A percentile compares a stretch with the other conserved stretches of the same genome.
These are phyloP conservation scores for Asterella californica DNA, from an alignment of 225 moss, liverwort and hornwort genomes.

Conservation along the genomic window DNA sequence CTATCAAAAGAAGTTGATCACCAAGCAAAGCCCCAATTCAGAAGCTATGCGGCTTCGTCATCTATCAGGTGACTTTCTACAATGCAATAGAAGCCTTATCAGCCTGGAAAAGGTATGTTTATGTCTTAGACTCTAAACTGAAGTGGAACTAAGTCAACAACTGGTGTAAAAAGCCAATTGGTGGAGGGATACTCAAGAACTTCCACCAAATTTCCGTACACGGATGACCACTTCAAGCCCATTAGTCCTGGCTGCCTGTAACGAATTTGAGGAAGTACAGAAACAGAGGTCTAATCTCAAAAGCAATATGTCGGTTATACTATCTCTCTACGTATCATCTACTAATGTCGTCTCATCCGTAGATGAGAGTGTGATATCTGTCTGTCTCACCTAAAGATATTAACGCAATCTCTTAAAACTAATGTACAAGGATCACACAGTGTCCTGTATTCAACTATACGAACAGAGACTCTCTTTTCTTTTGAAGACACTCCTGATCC, in stretches of 20 bases:
- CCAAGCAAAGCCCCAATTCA: not conserved
- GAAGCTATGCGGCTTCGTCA: not conserved
- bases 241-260: not conserved
- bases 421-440: not conserved
- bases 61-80: not conserved
- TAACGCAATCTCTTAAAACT: not conserved
- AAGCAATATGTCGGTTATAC: not conserved
- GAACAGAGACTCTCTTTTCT: not conserved
- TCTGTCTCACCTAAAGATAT: not conserved
- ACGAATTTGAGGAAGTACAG: not conserved
- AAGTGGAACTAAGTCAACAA: not conserved
- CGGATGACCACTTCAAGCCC: not conserved
- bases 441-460: not conserved
- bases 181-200: not conserved
- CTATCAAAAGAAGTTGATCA: not conserved
- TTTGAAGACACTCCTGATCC: slow-evolving; percentile 29
- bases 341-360: too few relatives aligned
- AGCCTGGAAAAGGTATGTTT: not conserved
- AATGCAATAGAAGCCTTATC: not conserved
- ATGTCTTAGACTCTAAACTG: not conserved
- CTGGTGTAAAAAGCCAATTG: not conserved
- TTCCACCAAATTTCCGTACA: too few relatives aligned
- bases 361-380: too few relatives aligned
- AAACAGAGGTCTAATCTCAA: not conserved
- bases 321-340: too few relatives aligned